Conservation (phyloP, 176 grass and related monocot species). For the Aechmea fasciata region DNA sequence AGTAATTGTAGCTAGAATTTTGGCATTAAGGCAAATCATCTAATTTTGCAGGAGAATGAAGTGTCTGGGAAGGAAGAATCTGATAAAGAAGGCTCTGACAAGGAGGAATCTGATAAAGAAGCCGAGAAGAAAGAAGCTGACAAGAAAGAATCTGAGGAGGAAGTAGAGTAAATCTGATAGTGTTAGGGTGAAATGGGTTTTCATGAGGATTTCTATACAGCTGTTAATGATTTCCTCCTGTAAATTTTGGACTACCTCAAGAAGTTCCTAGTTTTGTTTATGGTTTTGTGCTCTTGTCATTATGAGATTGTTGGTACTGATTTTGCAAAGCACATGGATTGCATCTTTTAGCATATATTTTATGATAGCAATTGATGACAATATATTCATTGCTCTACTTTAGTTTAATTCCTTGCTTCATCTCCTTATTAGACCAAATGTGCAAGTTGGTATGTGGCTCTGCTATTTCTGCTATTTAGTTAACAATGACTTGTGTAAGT, state of each 20-base stretch:
- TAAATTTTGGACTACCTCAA: constrained; percentile 14
- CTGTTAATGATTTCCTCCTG: background rate
- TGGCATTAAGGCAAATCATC: background rate
- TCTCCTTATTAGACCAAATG: too few relatives aligned
- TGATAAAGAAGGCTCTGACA: background rate
- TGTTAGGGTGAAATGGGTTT: background rate
- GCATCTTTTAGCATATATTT: too few relatives aligned
- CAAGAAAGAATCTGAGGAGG: constrained; percentile 13
- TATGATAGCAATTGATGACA: too few relatives aligned
- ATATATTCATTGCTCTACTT: background rate
- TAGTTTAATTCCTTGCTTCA: background rate
- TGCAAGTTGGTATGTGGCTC: too few relatives aligned
- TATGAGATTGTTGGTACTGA: too few relatives aligned
- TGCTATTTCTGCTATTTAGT: too few relatives aligned
- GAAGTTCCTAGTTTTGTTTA: too few relatives aligned
- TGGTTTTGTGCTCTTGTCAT: too few relatives aligned
- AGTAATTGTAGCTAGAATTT: background rate
- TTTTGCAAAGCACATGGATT: too few relatives aligned
- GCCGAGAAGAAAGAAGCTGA: constrained; percentile 8
- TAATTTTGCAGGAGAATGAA: constrained; percentile 20
- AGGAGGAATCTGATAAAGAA: constrained; percentile 24
- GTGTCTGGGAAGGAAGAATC: background rate
- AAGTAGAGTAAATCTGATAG: constrained; percentile 5
- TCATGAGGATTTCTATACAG: background rate
- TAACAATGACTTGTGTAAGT: too few relatives aligned